Percentiles rank a stretch among this genome's conserved stretches.
phyloP scores from a whole-genome alignment of 2,329 filamentous ascomycete genomes.

The Neopestalotiopsis sp. region DNA sequence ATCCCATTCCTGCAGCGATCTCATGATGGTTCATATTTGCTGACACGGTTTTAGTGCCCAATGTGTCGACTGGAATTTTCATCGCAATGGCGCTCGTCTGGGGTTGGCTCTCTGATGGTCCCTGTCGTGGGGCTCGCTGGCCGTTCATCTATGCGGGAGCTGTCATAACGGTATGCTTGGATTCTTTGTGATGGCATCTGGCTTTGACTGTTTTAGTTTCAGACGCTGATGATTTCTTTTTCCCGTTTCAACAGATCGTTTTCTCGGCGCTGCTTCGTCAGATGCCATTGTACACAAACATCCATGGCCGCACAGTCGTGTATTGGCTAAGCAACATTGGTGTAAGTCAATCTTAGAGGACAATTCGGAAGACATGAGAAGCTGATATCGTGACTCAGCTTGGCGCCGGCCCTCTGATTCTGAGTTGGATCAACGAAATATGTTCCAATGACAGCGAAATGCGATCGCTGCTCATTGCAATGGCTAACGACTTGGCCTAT shows the following conservation, averaged over 20 bases:
- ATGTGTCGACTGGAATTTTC: background rate
- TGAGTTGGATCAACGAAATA: slow-evolving; percentile 18
- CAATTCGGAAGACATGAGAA: background rate
- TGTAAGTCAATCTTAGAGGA: background rate
- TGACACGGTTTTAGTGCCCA: background rate
- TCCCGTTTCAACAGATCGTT: background rate
- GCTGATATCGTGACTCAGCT: background rate
- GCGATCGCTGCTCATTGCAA: slow-evolving; percentile 12
- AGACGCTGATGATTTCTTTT: background rate
- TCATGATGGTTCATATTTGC: too few relatives aligned
- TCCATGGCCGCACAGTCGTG: background rate
- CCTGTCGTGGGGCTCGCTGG: slow-evolving; percentile 2
- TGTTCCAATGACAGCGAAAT: slow-evolving; percentile 11
- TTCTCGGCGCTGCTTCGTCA: background rate
- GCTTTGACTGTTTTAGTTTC: too few relatives aligned
- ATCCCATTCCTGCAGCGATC: too few relatives aligned
- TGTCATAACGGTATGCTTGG: slow-evolving; percentile 3
- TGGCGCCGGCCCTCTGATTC: slow-evolving; percentile 3
- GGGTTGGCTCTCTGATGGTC: slow-evolving; percentile 15
- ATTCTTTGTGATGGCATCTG: too few relatives aligned
- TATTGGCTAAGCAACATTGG: slow-evolving; percentile 16
- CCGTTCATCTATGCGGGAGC: slow-evolving; percentile 8
- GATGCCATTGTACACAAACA: slow-evolving; percentile 11
- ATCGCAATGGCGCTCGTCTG: slow-evolving; percentile 1
- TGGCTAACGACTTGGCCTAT: slow-evolving; percentile 15